These are phyloP conservation scores for Suaeda aralocaspica DNA, from an alignment of 148 eudicot species.

Conservation along the genomic window DNA sequence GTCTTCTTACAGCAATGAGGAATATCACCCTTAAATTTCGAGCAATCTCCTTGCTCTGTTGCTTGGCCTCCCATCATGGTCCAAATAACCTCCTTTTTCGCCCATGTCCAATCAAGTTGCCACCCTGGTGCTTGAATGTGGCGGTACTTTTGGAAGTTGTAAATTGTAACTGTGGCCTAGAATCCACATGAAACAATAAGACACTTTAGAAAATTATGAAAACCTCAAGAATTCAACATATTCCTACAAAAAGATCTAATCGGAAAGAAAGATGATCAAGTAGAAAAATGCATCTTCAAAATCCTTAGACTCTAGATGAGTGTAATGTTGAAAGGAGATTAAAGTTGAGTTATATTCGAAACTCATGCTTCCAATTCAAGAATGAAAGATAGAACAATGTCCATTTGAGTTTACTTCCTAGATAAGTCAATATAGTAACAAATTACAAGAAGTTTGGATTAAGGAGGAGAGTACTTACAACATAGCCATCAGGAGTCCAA, in stretches of 20 bases:
- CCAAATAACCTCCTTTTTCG: slow-evolving; percentile 66
- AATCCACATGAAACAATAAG: neutral
- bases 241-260: neutral
- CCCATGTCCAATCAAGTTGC: slow-evolving; percentile 70
- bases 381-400: neutral
- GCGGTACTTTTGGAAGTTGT: slow-evolving; percentile 63
- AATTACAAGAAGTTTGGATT: neutral
- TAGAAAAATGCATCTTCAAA: neutral
- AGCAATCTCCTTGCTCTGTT: slow-evolving; percentile 72
- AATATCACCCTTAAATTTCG: slow-evolving; percentile 45
- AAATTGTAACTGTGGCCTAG: slow-evolving; percentile 38
- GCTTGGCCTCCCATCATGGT: slow-evolving; percentile 50
- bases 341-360: neutral
- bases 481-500: slow-evolving; percentile 88
- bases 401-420: neutral
- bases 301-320: neutral
- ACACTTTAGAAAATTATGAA: neutral
- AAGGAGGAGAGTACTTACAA: slow-evolving; percentile 45
- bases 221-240: neutral
- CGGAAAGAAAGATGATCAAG: neutral
- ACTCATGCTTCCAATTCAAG: neutral
- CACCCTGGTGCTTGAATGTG: slow-evolving; percentile 70
- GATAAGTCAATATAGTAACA: no score
- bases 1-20: slow-evolving; percentile 61
- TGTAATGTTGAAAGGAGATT: neutral